These are phyloP conservation scores for Papiliotrema flavescens DNA, from an alignment of 1,284 basidiomycete genomes.

Conservation along the genomic window DNA sequence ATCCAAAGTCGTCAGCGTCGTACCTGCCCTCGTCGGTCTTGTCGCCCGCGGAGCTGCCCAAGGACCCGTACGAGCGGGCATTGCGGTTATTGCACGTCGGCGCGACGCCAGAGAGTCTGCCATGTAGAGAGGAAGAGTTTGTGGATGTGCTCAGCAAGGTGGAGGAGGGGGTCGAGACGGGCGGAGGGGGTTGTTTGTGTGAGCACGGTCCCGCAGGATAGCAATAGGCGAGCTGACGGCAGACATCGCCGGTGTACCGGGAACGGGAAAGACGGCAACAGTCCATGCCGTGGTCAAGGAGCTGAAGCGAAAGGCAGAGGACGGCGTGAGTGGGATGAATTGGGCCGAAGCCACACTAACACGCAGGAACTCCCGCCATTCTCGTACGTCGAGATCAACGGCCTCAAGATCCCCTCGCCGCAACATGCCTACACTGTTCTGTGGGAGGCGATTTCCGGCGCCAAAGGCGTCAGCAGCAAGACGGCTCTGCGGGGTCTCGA, in stretches of 20 bases:
- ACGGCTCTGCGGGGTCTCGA: constrained; percentile 48
- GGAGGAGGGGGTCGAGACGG: constrained; percentile 82
- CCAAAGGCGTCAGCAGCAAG: constrained; percentile 57
- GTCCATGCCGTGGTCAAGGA: constrained; percentile 88
- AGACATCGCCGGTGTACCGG: constrained; percentile 97
- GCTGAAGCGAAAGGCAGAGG: constrained; percentile 77
- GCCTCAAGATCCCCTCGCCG: constrained; percentile 85
- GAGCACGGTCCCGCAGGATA: too few species aligned
- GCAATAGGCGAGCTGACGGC: constrained; percentile 7
- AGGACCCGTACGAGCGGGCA: constrained; percentile 75
- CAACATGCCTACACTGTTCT: constrained; percentile 80
- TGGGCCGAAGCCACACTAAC: neutral
- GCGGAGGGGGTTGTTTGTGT: constrained; percentile 94
- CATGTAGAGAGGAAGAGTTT: constrained; percentile 88
- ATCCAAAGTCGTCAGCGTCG: constrained; percentile 34
- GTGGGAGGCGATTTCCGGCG: constrained; percentile 81
- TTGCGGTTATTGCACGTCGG: constrained; percentile 91
- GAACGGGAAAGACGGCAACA: constrained; percentile 97
- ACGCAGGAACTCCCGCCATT: constrained; percentile 85
- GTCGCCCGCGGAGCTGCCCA: constrained; percentile 53
- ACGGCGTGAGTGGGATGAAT: constrained; percentile 56
- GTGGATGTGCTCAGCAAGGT: constrained; percentile 71
- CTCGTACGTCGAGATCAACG: constrained; percentile 97
- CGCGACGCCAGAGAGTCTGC: constrained; percentile 82
- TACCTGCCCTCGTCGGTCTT: constrained; percentile 26